phyloP scores from a whole-genome alignment of 2,329 filamentous ascomycete species.

The Xylariaceae sp. region DNA sequence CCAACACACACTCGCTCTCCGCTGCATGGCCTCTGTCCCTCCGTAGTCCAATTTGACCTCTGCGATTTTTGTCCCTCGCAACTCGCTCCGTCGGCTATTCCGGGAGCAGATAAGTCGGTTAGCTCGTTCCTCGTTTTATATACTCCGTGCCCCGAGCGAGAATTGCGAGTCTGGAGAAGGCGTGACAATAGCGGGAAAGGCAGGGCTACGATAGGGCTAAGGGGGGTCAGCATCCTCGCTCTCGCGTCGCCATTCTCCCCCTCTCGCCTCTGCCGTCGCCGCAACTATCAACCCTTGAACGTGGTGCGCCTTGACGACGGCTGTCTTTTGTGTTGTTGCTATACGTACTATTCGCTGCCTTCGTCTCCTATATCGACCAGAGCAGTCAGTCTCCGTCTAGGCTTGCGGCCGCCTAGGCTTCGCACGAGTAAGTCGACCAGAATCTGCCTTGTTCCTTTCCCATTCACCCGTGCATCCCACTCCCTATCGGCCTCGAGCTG shows the following conservation, averaged over 20 bases:
- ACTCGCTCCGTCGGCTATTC: conserved; percentile 18
- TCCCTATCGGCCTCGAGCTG: not conserved
- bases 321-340: conserved; percentile 24
- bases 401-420: conserved; percentile 35
- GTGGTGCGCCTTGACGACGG: conserved; percentile 21
- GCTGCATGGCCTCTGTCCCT: not conserved
- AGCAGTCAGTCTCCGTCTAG: conserved; percentile 31
- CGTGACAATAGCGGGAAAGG: not conserved
- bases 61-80: conserved; percentile 5
- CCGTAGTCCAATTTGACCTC: not conserved
- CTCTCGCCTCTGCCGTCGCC: conserved; percentile 1
- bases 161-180: conserved; percentile 1
- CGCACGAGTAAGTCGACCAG: conserved; percentile 29
- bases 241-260: conserved; percentile 10
- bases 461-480: not conserved
- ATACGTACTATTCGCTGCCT: conserved; percentile 16
- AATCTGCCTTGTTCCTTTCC: not conserved
- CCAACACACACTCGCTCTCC: not conserved
- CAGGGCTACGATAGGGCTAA: not conserved
- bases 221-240: conserved; percentile 17
- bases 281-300: conserved; percentile 8
- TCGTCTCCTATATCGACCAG: conserved; percentile 17
- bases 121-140: not conserved
- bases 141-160: not conserved
- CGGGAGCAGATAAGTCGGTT: conserved; percentile 18